phyloP scores from a whole-genome alignment of 2,329 filamentous ascomycete genomes.

The Endocalyx cinctus region DNA sequence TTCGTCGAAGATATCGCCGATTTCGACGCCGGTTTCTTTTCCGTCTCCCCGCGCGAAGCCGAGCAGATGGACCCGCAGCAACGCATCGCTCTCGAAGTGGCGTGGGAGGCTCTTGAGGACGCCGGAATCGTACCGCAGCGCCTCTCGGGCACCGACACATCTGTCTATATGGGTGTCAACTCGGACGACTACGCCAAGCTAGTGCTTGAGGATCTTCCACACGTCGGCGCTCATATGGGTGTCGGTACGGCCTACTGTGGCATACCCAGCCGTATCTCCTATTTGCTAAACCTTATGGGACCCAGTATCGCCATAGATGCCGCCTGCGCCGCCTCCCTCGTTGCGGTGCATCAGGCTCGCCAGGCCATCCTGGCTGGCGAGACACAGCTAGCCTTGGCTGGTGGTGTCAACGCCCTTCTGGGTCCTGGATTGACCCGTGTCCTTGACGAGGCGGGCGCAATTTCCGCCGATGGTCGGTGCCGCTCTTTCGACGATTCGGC shows the following conservation, averaged over 20 bases:
- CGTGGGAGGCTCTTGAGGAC: slow-evolving; percentile 12
- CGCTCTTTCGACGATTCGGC: slow-evolving; percentile 17
- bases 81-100: slow-evolving; percentile 7
- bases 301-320: slow-evolving; percentile 30
- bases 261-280: slow-evolving; percentile 31
- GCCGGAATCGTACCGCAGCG: slow-evolving; percentile 38
- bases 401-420: slow-evolving; percentile 29
- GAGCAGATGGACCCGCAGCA: slow-evolving; percentile 14
- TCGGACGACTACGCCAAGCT: slow-evolving; percentile 32
- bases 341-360: slow-evolving; percentile 27
- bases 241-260: slow-evolving; percentile 34
- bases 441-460: slow-evolving; percentile 22
- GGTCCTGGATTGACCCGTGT: slow-evolving; percentile 28
- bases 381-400: slow-evolving; percentile 21
- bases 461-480: slow-evolving; percentile 18
- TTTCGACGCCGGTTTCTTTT: slow-evolving; percentile 10
- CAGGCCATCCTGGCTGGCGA: slow-evolving; percentile 25
- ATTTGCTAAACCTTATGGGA: slow-evolving; percentile 26
- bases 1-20: slow-evolving; percentile 9
- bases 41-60: slow-evolving; percentile 9
- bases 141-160: slow-evolving; percentile 22
- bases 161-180: slow-evolving; percentile 27
- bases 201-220: slow-evolving; percentile 31
- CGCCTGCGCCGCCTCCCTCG: slow-evolving; percentile 30
- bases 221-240: slow-evolving; percentile 33